Base-by-base conservation (phyloP, 1,139 yeast species). In the Geotrichum carabidarum region DNA sequence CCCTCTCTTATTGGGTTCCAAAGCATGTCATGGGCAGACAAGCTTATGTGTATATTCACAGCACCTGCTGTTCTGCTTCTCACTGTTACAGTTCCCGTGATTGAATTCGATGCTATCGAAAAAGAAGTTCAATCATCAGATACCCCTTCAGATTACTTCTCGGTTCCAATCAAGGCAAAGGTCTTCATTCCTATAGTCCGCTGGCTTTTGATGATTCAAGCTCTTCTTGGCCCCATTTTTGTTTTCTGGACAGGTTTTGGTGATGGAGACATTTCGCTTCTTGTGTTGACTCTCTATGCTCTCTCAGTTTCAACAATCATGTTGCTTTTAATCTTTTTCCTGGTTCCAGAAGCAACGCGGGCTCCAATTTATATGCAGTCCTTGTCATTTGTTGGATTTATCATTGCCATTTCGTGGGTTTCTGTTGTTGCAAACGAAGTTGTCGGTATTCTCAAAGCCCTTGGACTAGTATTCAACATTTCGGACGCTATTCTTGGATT, bases 401-500 rank as follows among this genome's bases (percentile, higher is more conserved):
- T 80, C 0, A 70, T 83, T 12, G 78, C 95, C 1, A 75, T 91
- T 6, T 70, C 81, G 5, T 86, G 94, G 85, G 84, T 90, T 15
- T 80, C 95, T 0, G 66, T 80, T 0, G 80, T 88, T 54, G 96
- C 97, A 0, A 80, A 85, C 8, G 87, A 86, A 62, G 82, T 90
- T 22, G 86, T 93, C 31, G 78, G 81, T 14, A 74, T 86, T 1
- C 71, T 93, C 50, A 81, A 83, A 55, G 75, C 86, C 40, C 69
- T 86, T 56, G 83, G 93, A 0, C 72, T 80, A 1, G 74, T 82
- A 3, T 80, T 79, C 55, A 68, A 80, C 55, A 67, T 89, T n/a
- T 81, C 90, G 17, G 94, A 87, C 62, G 93, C 93, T 1, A 79
- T 90, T 4, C 71, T 88, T 15, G 97, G 97, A 0, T 72, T 89